Evolutionary conservation across 495 filamentous ascomycete genomes (phyloP).

Genomic region (Margaritispora aquatica): DNA sequence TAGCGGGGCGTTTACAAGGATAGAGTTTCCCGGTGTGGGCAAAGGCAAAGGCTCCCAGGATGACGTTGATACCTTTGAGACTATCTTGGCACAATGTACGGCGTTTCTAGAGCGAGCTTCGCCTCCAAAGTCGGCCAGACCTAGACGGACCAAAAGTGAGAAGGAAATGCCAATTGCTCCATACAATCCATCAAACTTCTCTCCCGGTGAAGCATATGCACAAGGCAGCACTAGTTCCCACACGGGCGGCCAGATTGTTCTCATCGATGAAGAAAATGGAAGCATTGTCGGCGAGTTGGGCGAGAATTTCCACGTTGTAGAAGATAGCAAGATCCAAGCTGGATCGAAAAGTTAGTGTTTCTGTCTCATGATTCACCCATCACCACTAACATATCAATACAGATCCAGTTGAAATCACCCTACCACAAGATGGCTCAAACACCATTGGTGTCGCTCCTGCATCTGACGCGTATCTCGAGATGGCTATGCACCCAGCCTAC

Average conservation of each 20-base stretch:
- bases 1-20: constrained; percentile 80
- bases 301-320: constrained; percentile 75
- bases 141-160: constrained; percentile 29
- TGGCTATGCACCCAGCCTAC: constrained; percentile 85
- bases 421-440: constrained; percentile 67
- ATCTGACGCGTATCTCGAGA: constrained; percentile 70
- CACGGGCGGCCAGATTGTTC: constrained; percentile 70
- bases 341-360: constrained; percentile 75
- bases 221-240: constrained; percentile 42
- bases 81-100: constrained; percentile 91
- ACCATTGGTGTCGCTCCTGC: constrained; percentile 69
- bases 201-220: constrained; percentile 72
- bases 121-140: constrained; percentile 39
- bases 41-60: constrained; percentile 70
- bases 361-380: not conserved
- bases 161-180: constrained; percentile 40
- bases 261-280: constrained; percentile 92
- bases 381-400: not conserved
- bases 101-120: constrained; percentile 80
- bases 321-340: constrained; percentile 61
- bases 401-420: constrained; percentile 89
- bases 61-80: constrained; percentile 94
- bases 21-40: constrained; percentile 77
- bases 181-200: constrained; percentile 79
- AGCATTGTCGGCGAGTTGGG: constrained; percentile 88